Conservation (phyloP, 106 monocot species). For the Cymbidium sinense region DNA sequence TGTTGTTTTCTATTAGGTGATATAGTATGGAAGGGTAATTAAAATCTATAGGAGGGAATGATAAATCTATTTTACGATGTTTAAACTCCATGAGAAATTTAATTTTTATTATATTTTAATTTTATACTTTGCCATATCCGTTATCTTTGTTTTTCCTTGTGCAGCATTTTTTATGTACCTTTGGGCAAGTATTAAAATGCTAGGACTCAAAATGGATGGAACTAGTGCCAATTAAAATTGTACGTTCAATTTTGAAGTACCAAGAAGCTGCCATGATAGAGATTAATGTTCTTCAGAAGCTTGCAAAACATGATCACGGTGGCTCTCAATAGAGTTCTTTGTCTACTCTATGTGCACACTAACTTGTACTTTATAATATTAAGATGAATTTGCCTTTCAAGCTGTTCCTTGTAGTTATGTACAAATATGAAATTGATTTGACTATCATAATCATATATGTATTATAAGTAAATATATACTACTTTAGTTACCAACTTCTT, state of each 20-base stretch:
- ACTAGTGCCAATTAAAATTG: constrained; percentile 85
- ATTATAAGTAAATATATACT: constrained; percentile 81
- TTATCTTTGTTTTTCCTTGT: constrained; percentile 4
- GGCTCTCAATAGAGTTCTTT: constrained; percentile 52
- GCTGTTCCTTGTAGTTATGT: constrained; percentile 86
- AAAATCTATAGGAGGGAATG: neutral
- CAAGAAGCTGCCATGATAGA: constrained; percentile 96
- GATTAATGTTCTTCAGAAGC: constrained; percentile 84
- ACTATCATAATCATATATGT: constrained; percentile 99
- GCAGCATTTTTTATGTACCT: constrained; percentile 50
- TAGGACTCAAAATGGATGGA: constrained; percentile 80
- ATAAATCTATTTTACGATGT: neutral
- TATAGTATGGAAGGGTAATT: neutral
- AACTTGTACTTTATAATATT: constrained; percentile 6
- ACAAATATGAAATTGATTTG: constrained; percentile 99
- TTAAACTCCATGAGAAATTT: neutral
- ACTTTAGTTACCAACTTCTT: constrained; percentile 6
- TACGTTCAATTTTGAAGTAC: constrained; percentile 83
- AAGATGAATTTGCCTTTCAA: constrained; percentile 34
- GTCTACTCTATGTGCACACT: neutral
- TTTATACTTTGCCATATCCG: neutral
- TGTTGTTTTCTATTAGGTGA: neutral
- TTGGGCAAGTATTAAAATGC: constrained; percentile 95
- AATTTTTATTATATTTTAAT: neutral
- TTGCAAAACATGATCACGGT: constrained; percentile 68